Conservation (phyloP, 495 filamentous ascomycete genomes). For the Daldinia decipiens region DNA sequence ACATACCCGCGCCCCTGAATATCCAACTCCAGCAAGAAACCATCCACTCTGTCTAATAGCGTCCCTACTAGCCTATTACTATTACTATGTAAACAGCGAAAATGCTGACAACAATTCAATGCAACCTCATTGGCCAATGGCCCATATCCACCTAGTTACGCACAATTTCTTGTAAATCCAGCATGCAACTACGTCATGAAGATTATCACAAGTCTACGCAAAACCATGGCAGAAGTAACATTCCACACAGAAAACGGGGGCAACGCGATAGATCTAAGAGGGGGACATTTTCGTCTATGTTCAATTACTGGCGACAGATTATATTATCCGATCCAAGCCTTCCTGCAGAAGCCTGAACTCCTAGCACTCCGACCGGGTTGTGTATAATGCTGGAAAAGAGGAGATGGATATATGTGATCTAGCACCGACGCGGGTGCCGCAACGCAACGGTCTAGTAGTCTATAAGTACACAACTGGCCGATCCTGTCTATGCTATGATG, state of each 20-base stretch:
- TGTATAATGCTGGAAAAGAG: constrained; percentile 39
- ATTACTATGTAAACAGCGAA: not conserved
- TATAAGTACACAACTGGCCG: constrained; percentile 50
- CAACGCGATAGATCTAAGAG: not conserved
- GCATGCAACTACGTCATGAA: constrained; percentile 35
- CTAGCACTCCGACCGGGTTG: constrained; percentile 35
- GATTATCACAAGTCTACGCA: not conserved
- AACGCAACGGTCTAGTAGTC: constrained; percentile 47
- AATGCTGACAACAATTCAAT: constrained; percentile 1
- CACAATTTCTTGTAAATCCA: constrained; percentile 23
- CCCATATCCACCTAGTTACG: not conserved
- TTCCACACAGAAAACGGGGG: not conserved
- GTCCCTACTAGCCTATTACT: not conserved
- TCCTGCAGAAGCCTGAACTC: constrained; percentile 40
- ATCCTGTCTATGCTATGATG: constrained; percentile 48
- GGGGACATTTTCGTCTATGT: constrained; percentile 14
- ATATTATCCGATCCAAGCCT: constrained; percentile 43
- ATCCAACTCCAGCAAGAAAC: not conserved
- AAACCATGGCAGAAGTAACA: not conserved
- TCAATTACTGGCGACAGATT: constrained; percentile 39
- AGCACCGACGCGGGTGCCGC: constrained; percentile 38
- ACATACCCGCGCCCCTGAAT: not conserved
- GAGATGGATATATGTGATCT: constrained; percentile 48
- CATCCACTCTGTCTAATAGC: not conserved
- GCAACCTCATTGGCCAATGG: constrained; percentile 35